Base-by-base conservation (phyloP, 2,329 filamentous ascomycete genomes). In the Trichoderma sp. region DNA sequence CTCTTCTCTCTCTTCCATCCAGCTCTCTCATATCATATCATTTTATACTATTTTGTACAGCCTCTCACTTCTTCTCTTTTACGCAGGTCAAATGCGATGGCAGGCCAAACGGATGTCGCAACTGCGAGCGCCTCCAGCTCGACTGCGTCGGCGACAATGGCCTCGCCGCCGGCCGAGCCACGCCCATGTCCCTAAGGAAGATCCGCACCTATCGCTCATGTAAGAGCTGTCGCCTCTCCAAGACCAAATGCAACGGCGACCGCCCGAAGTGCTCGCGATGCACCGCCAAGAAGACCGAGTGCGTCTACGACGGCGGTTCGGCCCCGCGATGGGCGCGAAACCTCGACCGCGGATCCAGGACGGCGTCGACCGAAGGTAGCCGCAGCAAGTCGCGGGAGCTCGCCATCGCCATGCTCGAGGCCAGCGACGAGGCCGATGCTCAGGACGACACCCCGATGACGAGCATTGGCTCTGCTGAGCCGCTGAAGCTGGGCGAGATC, bases 211-310 rank as follows among this genome's bases (percentile, higher is more conserved):
- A 83, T 72, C 80, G 81, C 28, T 82, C 81, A 30, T 83, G 81
- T 68, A 81, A 80, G 69, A 78, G 74, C 76, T 83, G 81, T 72
- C 81, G 81, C 61, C 73, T 82, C 28, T 82, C 81, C 71, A 83
- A 83, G 79, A 83, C 81, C 6, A 82, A 83, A 76, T 83, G 82
- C 74, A 78, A 82, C 63, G 82, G 81, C 77, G 80, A 80, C 73
- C 80, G 81, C 17, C 82, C 82, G 62, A 79, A 74, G 70, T 83
- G 82, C 73, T 79, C 80, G 50, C 76, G 80, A 66, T 83, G 82
- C 73, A 58, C 68, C 62, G 73, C 76, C 57, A 80, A 81, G 69
- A 76, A 77, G 58, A 73, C 79, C 20, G 80, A 81, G 15, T 83
- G 82, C 64, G 75, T 80, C 58, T 83, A 83, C 71, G 79, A 82